Percentiles rank a stretch among this genome's conserved stretches.
Evolutionary conservation across 2,329 filamentous ascomycete genomes (phyloP).

Genomic region (Pseudocercospora crystallina): DNA sequence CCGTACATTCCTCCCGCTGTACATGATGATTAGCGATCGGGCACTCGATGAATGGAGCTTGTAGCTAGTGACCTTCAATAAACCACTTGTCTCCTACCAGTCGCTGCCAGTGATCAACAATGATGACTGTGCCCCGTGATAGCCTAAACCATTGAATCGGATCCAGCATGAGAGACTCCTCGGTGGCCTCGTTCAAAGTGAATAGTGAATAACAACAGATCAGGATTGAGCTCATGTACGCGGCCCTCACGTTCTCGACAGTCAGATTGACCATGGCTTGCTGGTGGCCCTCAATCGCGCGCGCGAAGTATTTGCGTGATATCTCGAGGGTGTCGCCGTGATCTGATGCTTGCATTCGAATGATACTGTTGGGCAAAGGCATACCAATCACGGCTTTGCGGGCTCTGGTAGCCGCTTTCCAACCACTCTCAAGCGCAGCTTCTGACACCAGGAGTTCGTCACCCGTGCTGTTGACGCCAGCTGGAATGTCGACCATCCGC

Average conservation of each 20-base stretch:
- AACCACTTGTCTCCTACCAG: constrained; percentile 16
- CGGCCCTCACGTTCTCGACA: constrained; percentile 19
- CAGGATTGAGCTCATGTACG: constrained; percentile 22
- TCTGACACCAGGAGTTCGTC: not conserved
- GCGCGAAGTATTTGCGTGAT: constrained; percentile 24
- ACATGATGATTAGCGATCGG: not conserved
- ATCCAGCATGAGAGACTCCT: constrained; percentile 16
- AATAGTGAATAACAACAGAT: constrained; percentile 25
- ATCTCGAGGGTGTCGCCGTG: constrained; percentile 21
- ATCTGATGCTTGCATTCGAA: not conserved
- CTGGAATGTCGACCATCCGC: constrained; percentile 14
- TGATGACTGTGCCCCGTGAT: constrained; percentile 19
- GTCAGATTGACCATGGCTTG: constrained; percentile 17
- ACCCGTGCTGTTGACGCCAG: not conserved
- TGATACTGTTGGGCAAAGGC: not conserved
- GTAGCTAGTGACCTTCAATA: constrained; percentile 8
- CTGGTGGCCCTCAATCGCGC: constrained; percentile 26
- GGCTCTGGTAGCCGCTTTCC: constrained; percentile 8
- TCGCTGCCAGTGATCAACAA: constrained; percentile 16
- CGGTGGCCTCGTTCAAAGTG: constrained; percentile 18
- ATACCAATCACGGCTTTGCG: not conserved
- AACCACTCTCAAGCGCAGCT: constrained; percentile 1
- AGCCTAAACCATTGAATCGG: constrained; percentile 24
- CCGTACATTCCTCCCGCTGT: constrained; percentile 22
- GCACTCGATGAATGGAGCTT: not conserved